Conservation (phyloP, 257 asterid genomes). For the Pogostemon cablin region DNA sequence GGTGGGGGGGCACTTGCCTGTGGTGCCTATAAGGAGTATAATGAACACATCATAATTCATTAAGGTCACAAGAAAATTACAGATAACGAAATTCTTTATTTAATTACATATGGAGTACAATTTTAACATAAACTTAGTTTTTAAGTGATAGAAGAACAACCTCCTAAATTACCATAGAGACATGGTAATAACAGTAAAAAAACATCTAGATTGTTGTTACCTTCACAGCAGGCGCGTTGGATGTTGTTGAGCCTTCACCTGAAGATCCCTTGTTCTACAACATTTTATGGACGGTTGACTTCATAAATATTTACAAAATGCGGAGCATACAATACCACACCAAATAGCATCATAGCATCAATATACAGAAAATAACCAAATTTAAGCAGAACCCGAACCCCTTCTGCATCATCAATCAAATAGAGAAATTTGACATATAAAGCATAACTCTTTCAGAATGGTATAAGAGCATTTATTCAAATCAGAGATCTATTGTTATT, state of each 20-base stretch:
- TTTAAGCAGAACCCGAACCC: background rate
- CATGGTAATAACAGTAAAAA: background rate
- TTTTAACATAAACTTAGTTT: background rate
- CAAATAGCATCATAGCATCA: background rate
- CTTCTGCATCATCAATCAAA: no score
- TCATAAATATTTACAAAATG: background rate
- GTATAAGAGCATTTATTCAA: background rate
- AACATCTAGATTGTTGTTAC: constrained; percentile 34
- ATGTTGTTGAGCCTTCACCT: constrained; percentile 58
- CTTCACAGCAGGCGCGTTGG: constrained; percentile 52
- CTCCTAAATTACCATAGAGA: background rate
- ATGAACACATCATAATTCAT: background rate
- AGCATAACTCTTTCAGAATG: background rate
- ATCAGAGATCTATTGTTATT: background rate
- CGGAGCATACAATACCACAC: background rate
- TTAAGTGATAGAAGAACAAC: background rate
- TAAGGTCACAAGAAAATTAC: background rate
- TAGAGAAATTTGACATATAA: no score
- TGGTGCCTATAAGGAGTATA: constrained; percentile 45
- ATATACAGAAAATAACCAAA: background rate
- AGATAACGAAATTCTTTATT: background rate
- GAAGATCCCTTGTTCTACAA: constrained; percentile 56
- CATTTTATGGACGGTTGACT: background rate
- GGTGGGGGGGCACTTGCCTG: constrained; percentile 47
- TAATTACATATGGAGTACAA: background rate